phyloP scores from a whole-genome alignment of 192 early-diverging fungal genomes.

The Linnemannia hyalina region DNA sequence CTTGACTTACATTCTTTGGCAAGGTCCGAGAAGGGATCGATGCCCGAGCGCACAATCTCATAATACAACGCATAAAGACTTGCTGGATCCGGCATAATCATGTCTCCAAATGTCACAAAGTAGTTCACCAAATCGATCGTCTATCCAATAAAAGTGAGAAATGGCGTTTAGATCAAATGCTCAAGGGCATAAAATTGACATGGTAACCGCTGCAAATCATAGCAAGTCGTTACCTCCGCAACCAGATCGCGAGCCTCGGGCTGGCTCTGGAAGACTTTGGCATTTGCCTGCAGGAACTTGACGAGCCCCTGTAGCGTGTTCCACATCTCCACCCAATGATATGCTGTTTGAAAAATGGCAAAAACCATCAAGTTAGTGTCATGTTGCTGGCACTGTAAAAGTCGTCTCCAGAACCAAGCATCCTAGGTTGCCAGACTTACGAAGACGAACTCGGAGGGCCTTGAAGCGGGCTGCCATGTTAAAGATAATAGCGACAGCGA shows the following conservation, averaged over 20 bases:
- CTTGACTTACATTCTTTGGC: conserved; percentile 38
- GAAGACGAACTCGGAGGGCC: conserved; percentile 37
- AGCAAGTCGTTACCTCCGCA: conserved; percentile 46
- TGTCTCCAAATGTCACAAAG: conserved; percentile 62
- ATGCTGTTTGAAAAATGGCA: conserved; percentile 41
- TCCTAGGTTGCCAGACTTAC: conserved; percentile 14
- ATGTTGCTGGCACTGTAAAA: background rate
- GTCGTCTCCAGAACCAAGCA: background rate
- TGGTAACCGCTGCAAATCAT: background rate
- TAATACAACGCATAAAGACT: conserved; percentile 68
- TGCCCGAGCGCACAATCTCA: conserved; percentile 63
- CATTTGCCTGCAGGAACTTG: conserved; percentile 59
- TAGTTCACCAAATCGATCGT: conserved; percentile 62
- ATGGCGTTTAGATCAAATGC: background rate
- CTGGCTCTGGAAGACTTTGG: conserved; percentile 43
- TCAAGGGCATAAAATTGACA: background rate
- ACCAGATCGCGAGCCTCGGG: conserved; percentile 52
- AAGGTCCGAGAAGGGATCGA: conserved; percentile 44
- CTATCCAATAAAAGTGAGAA: conserved; percentile 7
- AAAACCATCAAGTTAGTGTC: no score
- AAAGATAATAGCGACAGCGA: conserved; percentile 42
- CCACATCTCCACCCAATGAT: conserved; percentile 71
- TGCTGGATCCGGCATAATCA: conserved; percentile 62
- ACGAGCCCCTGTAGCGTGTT: conserved; percentile 59
- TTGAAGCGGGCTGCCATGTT: conserved; percentile 40